Evolutionary conservation across 228 moss, liverwort and hornwort genomes (phyloP), one percentile per base, ranked within the genome.

Genomic region (Sphagnum magellanicum): DNA sequence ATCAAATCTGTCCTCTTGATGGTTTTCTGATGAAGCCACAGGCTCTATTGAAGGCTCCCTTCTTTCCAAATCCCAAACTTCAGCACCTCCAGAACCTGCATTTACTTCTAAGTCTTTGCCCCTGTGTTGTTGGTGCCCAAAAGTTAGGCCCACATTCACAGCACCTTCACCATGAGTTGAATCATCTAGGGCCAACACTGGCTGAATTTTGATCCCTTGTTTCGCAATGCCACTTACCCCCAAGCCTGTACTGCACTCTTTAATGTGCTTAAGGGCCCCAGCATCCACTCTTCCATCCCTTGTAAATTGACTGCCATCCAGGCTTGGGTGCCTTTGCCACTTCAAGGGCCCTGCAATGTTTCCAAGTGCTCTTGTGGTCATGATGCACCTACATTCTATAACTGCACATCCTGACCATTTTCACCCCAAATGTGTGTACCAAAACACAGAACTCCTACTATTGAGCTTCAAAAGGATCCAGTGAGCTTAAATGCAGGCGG

Each of bases 111-210:
- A 12, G 50, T 6, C 64, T 64, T 64, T 64, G 10, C 64, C 64
- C 48, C 49, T 50, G 1, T 7, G 49, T 32, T 32, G 32, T 12
- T 50, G 61, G 17, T 13, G 32, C 32, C 32, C 61, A 61, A 16
- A 10, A 48, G n/a, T 50, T 48, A 64, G 6, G 5, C 64, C 64
- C 50, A 50, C 64, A 64, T 64, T 64, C 32, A 32, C 64, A 64
- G 64, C 64, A 64, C 64, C 49, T 50, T 64, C 49, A 50, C 13
- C 49, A n/a, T 6, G 13, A 32, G 48, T 64, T 12, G 11, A 48
- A 64, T 64, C 8, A 9, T 50, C 50, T 48, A 64, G 48, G 6
- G n/a, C 50, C 64, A 64, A 10, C n/a, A 10, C 32, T 32, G 32
- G 1, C 32, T 32, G 32, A 32, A 32, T 32, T 32, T 32, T 32